These are phyloP conservation scores for Aspergillus sp. DNA, from an alignment of 2,329 filamentous ascomycete species.

Conservation along the genomic window DNA sequence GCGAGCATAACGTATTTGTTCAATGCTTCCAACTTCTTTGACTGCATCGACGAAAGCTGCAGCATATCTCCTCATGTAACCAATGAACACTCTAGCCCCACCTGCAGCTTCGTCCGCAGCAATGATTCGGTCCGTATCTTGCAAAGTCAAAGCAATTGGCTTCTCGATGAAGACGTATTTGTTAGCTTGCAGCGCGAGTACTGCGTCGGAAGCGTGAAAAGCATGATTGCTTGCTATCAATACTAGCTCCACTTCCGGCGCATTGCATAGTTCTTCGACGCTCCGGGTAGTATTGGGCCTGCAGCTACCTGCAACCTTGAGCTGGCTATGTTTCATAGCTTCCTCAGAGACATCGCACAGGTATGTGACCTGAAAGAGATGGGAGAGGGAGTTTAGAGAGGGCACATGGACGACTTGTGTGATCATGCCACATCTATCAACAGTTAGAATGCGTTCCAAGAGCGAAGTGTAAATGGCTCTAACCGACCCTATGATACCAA, in stretches of 20 bases:
- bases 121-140: slow-evolving; percentile 46
- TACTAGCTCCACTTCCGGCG: slow-evolving; percentile 50
- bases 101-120: slow-evolving; percentile 14
- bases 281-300: slow-evolving; percentile 30
- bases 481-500: no score
- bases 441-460: no score
- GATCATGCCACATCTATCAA: no score
- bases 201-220: slow-evolving; percentile 51
- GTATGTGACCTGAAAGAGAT: no score
- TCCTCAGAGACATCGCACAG: no score
- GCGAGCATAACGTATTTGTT: slow-evolving; percentile 54
- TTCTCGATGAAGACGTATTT: slow-evolving; percentile 62
- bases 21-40: slow-evolving; percentile 52
- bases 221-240: slow-evolving; percentile 52
- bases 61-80: slow-evolving; percentile 61
- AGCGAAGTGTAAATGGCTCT: no score
- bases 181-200: slow-evolving; percentile 50
- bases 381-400: no score
- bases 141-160: slow-evolving; percentile 37
- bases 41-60: slow-evolving; percentile 53
- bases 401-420: no score
- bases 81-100: slow-evolving; percentile 53
- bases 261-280: slow-evolving; percentile 45
- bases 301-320: no score
- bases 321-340: no score